Evolutionary conservation across 306 rosid genomes (phyloP).

Genomic region (Acmispon strigosus): DNA sequence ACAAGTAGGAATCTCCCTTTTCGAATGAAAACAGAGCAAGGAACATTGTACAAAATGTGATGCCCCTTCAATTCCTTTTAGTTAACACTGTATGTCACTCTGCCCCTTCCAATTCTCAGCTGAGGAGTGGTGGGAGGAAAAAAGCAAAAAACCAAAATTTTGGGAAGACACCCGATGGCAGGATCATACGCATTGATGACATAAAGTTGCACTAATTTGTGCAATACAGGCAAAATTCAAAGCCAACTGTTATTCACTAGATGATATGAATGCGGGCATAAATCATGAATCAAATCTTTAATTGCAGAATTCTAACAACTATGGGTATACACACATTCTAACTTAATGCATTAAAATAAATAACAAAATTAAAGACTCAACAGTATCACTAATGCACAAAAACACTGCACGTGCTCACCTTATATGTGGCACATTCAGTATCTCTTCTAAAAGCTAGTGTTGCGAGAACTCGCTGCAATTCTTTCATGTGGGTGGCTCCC

Average conservation of each 20-base stretch:
- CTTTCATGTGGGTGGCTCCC: conserved; percentile 84
- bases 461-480: conserved; percentile 79
- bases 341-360: neutral
- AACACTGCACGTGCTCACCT: conserved; percentile 43
- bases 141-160: neutral
- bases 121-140: neutral
- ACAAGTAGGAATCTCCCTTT: neutral
- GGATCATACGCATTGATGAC: neutral
- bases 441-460: conserved; percentile 81
- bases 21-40: conserved; percentile 1
- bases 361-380: neutral
- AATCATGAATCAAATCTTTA: neutral
- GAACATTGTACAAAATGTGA: neutral
- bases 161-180: neutral
- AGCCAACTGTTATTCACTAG: neutral
- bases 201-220: neutral
- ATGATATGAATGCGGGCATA: neutral
- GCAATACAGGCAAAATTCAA: neutral
- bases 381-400: neutral
- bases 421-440: conserved; percentile 74
- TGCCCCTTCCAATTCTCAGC: neutral
- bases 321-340: neutral
- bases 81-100: neutral
- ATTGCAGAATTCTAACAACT: conserved; percentile 8
- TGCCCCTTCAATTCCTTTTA: neutral